Base-by-base conservation (phyloP, 768 basidiomycete genomes). In the Suillus luteus region DNA sequence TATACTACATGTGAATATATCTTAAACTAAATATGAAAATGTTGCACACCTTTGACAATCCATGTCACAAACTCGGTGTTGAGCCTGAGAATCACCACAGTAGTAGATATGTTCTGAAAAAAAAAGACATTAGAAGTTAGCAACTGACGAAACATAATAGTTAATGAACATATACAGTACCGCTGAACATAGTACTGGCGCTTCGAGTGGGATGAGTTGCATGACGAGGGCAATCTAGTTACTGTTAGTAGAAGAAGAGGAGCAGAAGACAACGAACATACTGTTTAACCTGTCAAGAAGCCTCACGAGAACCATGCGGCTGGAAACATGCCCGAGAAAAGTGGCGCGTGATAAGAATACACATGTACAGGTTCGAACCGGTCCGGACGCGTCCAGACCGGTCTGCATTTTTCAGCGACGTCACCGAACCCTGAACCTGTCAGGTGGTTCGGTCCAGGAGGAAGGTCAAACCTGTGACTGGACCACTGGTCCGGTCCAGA, bases 321-420 rank as follows among this genome's bases (percentile, higher is more conserved):
- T 6, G 5, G 22, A 48, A 4, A 22, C n/a, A n/a, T n/a, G n/a
- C n/a, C n/a, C n/a, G n/a, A n/a, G n/a, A n/a, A n/a, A n/a, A n/a
- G n/a, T n/a, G n/a, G n/a, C n/a, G n/a, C n/a, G n/a, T n/a, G n/a
- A n/a, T n/a, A n/a, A n/a, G n/a, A n/a, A n/a, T n/a, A n/a, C n/a
- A n/a, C n/a, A n/a, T n/a, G n/a, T 6, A 7, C n/a, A 46, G n/a
- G n/a, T 46, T 46, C n/a, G 5, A 1, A 46, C 46, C 1, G 5
- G n/a, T 46, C n/a, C 1, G 5, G n/a, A 46, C 10, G 11, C 5
- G 4, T 46, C 5, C 2, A 10, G 11, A 46, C 46, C n/a, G 7
- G 46, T 46, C n/a, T 2, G 10, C n/a, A 22, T 46, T n/a, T 22
- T 12, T 22, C 46, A 22, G 71, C 59, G 3, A 70, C 65, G 0